Conservation (phyloP, 345 rosid species). For the rapeseed (Brassica napus) region Da-Ae NC_063440.1:9176501-9177000, state of each 20-base stretch:
- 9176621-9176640: constrained; percentile 66
- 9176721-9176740: background rate
- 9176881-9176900: background rate
- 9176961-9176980: background rate
- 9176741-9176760: background rate
- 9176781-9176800: background rate
- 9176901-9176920: background rate
- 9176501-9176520: constrained; percentile 97
- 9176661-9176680: constrained; percentile 61
- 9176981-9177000: background rate
- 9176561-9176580: constrained; percentile 61
- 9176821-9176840: background rate
- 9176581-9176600: constrained; percentile 44
- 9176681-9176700: constrained; percentile 12
- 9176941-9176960: background rate
- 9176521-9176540: constrained; percentile 88
- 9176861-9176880: background rate
- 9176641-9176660: constrained; percentile 77
- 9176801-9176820: background rate
- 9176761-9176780: too few relatives aligned
- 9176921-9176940: background rate
- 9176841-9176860: background rate
- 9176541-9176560: constrained; percentile 74
- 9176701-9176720: background rate
- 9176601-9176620: constrained; percentile 73